Evolutionary conservation across 1,139 yeast species (phyloP).

Genomic region (Oligophagozyma castellii): DNA sequence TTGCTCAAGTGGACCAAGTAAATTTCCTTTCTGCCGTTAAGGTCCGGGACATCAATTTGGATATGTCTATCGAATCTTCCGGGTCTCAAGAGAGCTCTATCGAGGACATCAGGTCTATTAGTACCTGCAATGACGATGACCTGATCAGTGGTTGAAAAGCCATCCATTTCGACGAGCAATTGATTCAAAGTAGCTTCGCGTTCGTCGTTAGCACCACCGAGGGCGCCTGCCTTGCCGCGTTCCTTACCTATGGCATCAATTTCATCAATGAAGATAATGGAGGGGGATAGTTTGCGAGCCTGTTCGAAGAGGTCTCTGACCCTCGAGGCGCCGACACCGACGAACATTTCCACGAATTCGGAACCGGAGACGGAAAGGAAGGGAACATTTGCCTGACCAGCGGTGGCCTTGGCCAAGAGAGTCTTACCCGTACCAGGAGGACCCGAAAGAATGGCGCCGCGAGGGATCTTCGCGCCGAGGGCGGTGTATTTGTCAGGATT

Average conservation of each 20-base stretch:
- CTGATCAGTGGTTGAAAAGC: conserved; percentile 60
- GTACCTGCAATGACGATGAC: conserved; percentile 78
- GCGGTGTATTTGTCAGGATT: conserved; percentile 62
- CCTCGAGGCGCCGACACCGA: conserved; percentile 73
- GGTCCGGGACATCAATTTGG: conserved; percentile 59
- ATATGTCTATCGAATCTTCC: conserved; percentile 77
- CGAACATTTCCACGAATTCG: conserved; percentile 72
- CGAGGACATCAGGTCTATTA: conserved; percentile 66
- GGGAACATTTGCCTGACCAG: conserved; percentile 79
- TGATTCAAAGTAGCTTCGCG: conserved; percentile 72
- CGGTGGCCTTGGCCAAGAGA: conserved; percentile 66
- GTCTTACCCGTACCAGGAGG: conserved; percentile 88
- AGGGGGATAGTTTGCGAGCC: conserved; percentile 70
- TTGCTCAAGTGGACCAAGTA: conserved; percentile 56
- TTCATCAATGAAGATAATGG: conserved; percentile 70
- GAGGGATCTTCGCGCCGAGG: conserved; percentile 70
- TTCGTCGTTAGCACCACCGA: conserved; percentile 63
- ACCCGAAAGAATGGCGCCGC: conserved; percentile 74
- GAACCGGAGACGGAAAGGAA: conserved; percentile 74
- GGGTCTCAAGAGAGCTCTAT: conserved; percentile 66
- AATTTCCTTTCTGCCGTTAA: conserved; percentile 66
- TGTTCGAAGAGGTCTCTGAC: conserved; percentile 71
- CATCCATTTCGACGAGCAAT: conserved; percentile 75
- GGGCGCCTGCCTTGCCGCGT: conserved; percentile 42
- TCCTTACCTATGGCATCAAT: conserved; percentile 79